Base-by-base conservation (phyloP, 169 alveolate genomes). In the Hepatocystis sp. region DNA sequence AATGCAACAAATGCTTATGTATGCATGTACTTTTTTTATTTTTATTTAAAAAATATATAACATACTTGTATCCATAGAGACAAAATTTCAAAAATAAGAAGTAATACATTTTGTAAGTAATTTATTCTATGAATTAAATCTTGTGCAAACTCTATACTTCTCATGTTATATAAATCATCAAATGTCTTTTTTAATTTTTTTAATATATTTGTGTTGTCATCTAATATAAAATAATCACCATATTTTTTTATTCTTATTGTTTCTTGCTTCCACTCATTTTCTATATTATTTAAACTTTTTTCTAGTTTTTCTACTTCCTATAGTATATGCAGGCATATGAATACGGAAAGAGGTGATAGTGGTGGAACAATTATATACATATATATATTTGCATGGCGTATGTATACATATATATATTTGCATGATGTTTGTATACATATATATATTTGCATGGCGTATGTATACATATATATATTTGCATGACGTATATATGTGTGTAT, bases 291-390 rank as follows among this genome's bases (percentile, higher is more conserved):
- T 13, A 76, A 32, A 25, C 49, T 17, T 56, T 76, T 76, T 58
- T 76, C 88, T 19, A 76, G 21, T 51, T 76, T 76, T 49, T 76
- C 88, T 4, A 76, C 88, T 76, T 76, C 88, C 88, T 76, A 25
- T 27, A 56, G n/a, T 11, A 13, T 64, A 40, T 23, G 2, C 27
- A 34, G 28, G n/a, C n/a, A n/a, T 7, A 34, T 10, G n/a, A 5
- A 1, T 25, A 53, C 17, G 65, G 0, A 32, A 53, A 53, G n/a
- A 53, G 13, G 25, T 53, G 65, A 25, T 10, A 2, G 7, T 5
- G 19, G 19, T 28, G 10, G 2, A 11, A 34, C 4, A 11, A n/a
- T 19, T 8, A 10, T 11, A n/a, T 40, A 64, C 5, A 8, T 1
- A 28, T 23, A 55, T 8, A 13, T n/a, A n/a, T n/a, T n/a, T n/a